Evolutionary conservation across 2,329 filamentous ascomycete genomes (phyloP), one percentile per base, ranked within the genome.

Genomic region (Calonectria multiphialidica): DNA sequence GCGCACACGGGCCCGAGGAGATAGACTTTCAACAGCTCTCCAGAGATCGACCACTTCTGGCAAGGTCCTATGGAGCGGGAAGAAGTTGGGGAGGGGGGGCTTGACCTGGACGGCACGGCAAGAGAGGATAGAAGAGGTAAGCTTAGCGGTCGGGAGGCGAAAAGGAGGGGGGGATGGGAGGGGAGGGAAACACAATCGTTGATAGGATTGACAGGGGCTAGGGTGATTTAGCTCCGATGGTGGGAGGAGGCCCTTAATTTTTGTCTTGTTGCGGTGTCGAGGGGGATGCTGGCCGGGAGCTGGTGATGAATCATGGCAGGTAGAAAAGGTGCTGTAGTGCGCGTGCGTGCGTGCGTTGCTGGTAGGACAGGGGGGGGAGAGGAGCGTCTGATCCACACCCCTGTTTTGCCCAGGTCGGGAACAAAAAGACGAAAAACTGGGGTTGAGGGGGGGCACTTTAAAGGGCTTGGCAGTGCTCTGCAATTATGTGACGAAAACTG

Each of bases 371-470:
- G 61, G 45, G 59, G 25, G 2, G 1, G 15, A 7, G 18, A 16
- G n/a, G 53, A 23, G 30, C 30, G 30, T 37, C 13, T 45, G 18
- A 49, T 47, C 49, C 64, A 66, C 49, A 57, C 64, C 64, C 35
- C 37, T 45, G 45, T 25, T 66, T 42, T 55, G 49, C n/a, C 23
- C 30, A 35, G 25, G 33, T 35, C 42, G 30, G 47, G 37, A 42
- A 66, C 33, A 42, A 53, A 37, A 50, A 40, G 30, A 28, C 35
- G 40, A 53, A 66, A 66, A 66, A 53, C 25, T 15, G 63, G 63
- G 62, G 50, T n/a, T 33, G 28, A 30, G 50, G 18, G 30, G 15
- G 30, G 30, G 50, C 50, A 55, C 49, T 53, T 28, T 33, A 53
- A 55, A 21, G 28, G 30, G 30, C 50, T 55, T 55, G 50, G 50